Evolutionary conservation across 225 moss, liverwort and hornwort genomes (phyloP).

Genomic region (Polytrichum commune): DNA sequence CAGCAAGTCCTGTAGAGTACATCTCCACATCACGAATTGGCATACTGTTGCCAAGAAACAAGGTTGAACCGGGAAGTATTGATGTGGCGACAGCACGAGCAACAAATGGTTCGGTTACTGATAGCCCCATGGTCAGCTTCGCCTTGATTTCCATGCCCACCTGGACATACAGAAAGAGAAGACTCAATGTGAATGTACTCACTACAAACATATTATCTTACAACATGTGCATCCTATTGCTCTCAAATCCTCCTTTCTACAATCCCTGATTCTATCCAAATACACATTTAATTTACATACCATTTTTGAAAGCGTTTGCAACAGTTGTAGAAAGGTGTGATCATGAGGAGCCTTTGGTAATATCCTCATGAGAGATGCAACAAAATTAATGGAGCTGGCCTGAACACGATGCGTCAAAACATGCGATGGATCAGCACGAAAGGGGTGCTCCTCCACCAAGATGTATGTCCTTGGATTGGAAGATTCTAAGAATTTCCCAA

Average conservation of each 20-base stretch:
- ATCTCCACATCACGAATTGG: constrained; percentile 98
- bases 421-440: constrained; percentile 84
- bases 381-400: constrained; percentile 57
- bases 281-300: constrained; percentile 31
- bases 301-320: constrained; percentile 70
- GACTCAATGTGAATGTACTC: no score
- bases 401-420: constrained; percentile 87
- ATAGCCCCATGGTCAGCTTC: constrained; percentile 52
- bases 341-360: constrained; percentile 45
- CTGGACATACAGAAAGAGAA: constrained; percentile 33
- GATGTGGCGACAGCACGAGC: constrained; percentile 70
- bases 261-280: no score
- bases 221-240: no score
- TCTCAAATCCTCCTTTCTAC: no score
- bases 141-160: constrained; percentile 60
- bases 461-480: constrained; percentile 68
- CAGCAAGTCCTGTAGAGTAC: constrained; percentile 57
- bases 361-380: constrained; percentile 53
- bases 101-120: constrained; percentile 81
- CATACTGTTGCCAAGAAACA: constrained; percentile 97
- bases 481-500: constrained; percentile 65
- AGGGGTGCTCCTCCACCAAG: constrained; percentile 84
- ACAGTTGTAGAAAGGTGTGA: constrained; percentile 42
- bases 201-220: no score
- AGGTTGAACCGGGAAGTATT: constrained; percentile 58